Conservation (phyloP, 768 basidiomycete species). For the Amanita pseudoporphyria region DNA sequence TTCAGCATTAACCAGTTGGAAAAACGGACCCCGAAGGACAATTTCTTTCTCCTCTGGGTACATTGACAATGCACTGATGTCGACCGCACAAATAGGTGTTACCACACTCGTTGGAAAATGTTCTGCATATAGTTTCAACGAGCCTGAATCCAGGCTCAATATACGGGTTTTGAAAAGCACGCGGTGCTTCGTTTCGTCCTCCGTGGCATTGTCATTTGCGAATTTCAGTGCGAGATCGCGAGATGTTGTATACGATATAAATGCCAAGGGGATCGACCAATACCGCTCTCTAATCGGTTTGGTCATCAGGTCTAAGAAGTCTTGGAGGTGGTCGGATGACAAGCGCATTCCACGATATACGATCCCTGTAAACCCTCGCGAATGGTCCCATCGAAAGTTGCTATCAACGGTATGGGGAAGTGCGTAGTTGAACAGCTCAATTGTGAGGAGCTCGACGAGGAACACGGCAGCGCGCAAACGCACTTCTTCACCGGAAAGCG, state of each 20-base stretch:
- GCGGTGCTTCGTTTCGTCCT: constrained; percentile 2
- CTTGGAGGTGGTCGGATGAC: constrained; percentile 10
- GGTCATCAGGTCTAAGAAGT: constrained; percentile 11
- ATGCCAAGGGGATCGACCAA: constrained; percentile 16
- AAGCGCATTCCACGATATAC: constrained; percentile 13
- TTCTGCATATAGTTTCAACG: constrained; percentile 9
- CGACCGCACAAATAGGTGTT: constrained; percentile 15
- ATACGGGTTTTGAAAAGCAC: constrained; percentile 16
- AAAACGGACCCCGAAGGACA: constrained; percentile 16
- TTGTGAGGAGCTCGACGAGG: constrained; percentile 16
- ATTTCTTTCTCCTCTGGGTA: constrained; percentile 16
- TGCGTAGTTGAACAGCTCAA: constrained; percentile 17
- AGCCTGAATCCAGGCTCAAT: constrained; percentile 10
- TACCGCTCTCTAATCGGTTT: constrained; percentile 15
- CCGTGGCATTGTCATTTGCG: constrained; percentile 7
- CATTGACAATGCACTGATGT: constrained; percentile 13
- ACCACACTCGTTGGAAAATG: constrained; percentile 15
- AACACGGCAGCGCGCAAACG: constrained; percentile 14
- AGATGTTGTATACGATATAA: constrained; percentile 13
- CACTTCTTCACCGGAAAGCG: constrained; percentile 5
- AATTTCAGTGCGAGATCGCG: constrained; percentile 11
- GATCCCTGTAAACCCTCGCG: constrained; percentile 11
- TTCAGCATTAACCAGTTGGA: constrained; percentile 13
- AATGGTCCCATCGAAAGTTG: constrained; percentile 1
- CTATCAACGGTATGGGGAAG: constrained; percentile 1